A percentile compares a stretch with the other conserved stretches of the same genome.
These are phyloP conservation scores for Wickerhamomyces subpelliculosus DNA, from an alignment of 805 yeast species.

Conservation along the genomic window DNA sequence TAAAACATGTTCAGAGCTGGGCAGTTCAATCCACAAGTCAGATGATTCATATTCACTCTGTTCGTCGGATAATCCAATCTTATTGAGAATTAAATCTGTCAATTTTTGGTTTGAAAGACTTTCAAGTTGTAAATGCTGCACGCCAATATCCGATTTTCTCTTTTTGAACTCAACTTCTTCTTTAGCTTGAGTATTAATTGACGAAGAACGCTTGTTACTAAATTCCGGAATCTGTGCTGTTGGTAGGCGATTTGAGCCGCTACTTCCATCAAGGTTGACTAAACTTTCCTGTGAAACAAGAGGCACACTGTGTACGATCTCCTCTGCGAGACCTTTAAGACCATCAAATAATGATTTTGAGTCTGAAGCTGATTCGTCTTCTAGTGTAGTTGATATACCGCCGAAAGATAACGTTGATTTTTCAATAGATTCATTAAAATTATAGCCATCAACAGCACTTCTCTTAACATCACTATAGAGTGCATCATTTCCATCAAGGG, in stretches of 20 bases:
- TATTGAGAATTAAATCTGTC: slow-evolving; percentile 3
- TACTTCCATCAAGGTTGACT: not conserved
- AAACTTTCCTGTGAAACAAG: slow-evolving; percentile 3
- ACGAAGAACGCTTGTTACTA: not conserved
- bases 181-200: not conserved
- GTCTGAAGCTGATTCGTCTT: not conserved
- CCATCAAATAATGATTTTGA: slow-evolving; percentile 11
- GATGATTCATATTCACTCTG: slow-evolving; percentile 17
- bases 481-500: not conserved
- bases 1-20: slow-evolving; percentile 14
- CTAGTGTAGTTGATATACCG: not conserved
- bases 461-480: not conserved
- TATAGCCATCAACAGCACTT: not conserved
- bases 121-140: slow-evolving; percentile 14
- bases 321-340: slow-evolving; percentile 6
- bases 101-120: slow-evolving; percentile 5
- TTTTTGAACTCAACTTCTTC: slow-evolving; percentile 7
- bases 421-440: slow-evolving; percentile 2
- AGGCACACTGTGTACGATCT: not conserved
- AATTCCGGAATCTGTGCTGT: not conserved
- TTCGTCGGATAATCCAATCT: slow-evolving; percentile 21
- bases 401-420: slow-evolving; percentile 3
- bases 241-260: not conserved
- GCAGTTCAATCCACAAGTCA: slow-evolving; percentile 20
- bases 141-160: slow-evolving; percentile 10